Base-by-base conservation (phyloP, 2,329 filamentous ascomycete species). In the Gnomoniopsis smithogilvyi region DNA sequence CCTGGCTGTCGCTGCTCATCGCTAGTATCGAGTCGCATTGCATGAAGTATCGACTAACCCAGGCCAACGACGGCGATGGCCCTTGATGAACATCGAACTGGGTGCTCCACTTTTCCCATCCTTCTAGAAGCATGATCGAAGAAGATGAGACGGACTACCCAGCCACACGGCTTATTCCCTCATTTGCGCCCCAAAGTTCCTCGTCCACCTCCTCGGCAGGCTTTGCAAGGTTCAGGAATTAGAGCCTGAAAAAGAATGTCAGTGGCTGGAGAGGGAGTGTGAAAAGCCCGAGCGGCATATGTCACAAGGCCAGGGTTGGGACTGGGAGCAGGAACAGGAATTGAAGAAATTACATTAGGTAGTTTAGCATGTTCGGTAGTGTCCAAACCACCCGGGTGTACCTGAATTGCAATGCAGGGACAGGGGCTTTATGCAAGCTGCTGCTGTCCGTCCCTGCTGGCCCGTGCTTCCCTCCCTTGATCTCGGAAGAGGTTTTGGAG, bases 41-140 rank as follows among this genome's bases (percentile, higher is more conserved):
- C 52, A 54, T 33, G 19, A 54, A 45, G 36, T 6, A 41, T 41
- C 26, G 14, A 34, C 47, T 26, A 54, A 48, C 52, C 26, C 26
- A 54, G 21, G 43, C 52, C 52, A 56, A 50, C 54, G 24, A 26
- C 46, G 36, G 30, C 34, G 33, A 36, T 36, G 53, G 24, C 19
- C 45, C 53, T 46, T 14, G 21, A 21, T 19, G 22, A n/a, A 24
- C 11, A 22, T 26, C 21, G 26, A 19, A 45, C 46, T 24, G 33
- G 33, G 3, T 34, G 33, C 33, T 52, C 38, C 46, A 19, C 45
- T n/a, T n/a, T 48, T 56, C 53, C 21, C 46, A 36, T 36, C 52
- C 54, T 56, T 56, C 54, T 30, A 49, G 54, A 56, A 56, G 45
- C 34, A 14, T 15, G 33, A 14, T 49, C 30, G 54, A 56, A 56